phyloP scores from a whole-genome alignment of 441 rosid genomes.

The Kokia cookei region DNA sequence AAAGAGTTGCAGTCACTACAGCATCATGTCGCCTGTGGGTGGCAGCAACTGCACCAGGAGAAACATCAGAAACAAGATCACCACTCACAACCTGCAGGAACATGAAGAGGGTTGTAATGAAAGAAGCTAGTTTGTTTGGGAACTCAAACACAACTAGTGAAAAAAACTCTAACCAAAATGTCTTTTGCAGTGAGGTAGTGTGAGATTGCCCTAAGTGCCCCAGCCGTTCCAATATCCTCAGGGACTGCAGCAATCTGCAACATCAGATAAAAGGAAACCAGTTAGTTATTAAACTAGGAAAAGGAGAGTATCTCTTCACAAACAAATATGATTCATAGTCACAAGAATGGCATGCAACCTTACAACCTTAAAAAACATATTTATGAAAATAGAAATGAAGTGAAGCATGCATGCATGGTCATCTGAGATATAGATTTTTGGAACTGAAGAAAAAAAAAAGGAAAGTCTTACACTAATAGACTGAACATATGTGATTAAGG shows the following conservation, averaged over 20 bases:
- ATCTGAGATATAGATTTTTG: background rate
- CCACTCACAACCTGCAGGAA: slow-evolving; percentile 80
- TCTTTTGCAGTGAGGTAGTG: slow-evolving; percentile 86
- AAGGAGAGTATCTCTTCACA: background rate
- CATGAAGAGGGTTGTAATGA: slow-evolving; percentile 12
- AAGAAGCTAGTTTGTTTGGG: slow-evolving; percentile 1
- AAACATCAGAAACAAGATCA: slow-evolving; percentile 95
- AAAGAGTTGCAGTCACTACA: slow-evolving; percentile 78
- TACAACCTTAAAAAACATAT: background rate
- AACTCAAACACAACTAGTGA: slow-evolving; percentile 13
- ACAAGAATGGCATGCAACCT: background rate
- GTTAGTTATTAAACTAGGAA: background rate
- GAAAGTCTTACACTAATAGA: background rate
- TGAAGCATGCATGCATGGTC: background rate
- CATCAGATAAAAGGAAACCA: background rate
- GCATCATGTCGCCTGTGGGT: slow-evolving; percentile 93
- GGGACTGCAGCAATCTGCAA: slow-evolving; percentile 87
- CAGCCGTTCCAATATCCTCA: slow-evolving; percentile 92
- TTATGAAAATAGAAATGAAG: background rate
- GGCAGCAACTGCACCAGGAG: slow-evolving; percentile 88
- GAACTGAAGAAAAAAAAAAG: background rate
- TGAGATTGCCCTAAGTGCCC: slow-evolving; percentile 89
- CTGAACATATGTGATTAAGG: background rate
- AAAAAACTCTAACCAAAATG: slow-evolving; percentile 56
- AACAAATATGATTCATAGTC: background rate